A percentile compares a stretch with the other conserved stretches of the same genome.
Evolutionary conservation across 192 early-diverging fungal species (phyloP).

Genomic region (Podila epigama): DNA sequence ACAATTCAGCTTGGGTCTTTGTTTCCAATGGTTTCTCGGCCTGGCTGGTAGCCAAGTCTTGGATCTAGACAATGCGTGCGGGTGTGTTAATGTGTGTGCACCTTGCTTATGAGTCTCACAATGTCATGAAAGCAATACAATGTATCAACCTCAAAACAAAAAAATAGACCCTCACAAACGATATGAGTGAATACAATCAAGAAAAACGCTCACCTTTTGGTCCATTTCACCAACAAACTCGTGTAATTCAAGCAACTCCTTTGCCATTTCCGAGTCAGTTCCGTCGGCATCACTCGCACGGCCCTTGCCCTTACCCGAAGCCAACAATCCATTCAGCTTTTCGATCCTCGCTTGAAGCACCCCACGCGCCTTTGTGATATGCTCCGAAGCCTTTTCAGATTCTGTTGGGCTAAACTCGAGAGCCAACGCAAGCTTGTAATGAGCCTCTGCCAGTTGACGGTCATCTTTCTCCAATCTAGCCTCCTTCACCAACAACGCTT

Average conservation of each 20-base stretch:
- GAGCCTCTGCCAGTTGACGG: slow-evolving; percentile 72
- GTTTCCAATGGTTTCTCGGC: slow-evolving; percentile 39
- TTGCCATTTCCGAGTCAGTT: slow-evolving; percentile 46
- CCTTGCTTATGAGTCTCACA: neutral
- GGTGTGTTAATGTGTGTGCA: too few relatives aligned
- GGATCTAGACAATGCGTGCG: slow-evolving; percentile 5
- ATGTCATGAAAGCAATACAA: neutral
- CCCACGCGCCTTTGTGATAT: slow-evolving; percentile 60
- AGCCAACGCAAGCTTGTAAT: slow-evolving; percentile 76
- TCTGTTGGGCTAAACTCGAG: slow-evolving; percentile 62
- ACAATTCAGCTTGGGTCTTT: slow-evolving; percentile 24
- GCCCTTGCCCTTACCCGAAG: slow-evolving; percentile 59
- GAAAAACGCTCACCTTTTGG: slow-evolving; percentile 57
- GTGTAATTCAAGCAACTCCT: slow-evolving; percentile 67
- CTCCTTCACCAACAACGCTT: slow-evolving; percentile 64
- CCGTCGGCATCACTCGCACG: slow-evolving; percentile 26
- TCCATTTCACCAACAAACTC: slow-evolving; percentile 71
- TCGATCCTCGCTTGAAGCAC: slow-evolving; percentile 62
- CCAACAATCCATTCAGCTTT: slow-evolving; percentile 44
- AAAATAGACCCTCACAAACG: too few relatives aligned
- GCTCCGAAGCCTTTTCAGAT: slow-evolving; percentile 58
- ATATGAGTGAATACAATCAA: too few relatives aligned
- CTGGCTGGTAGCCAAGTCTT: slow-evolving; percentile 52
- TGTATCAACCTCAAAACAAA: neutral
- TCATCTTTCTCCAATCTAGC: slow-evolving; percentile 54